Evolutionary conservation across 371 early-diverging fungal genomes (phyloP).

Genomic region (Rhizopus delemar): DNA sequence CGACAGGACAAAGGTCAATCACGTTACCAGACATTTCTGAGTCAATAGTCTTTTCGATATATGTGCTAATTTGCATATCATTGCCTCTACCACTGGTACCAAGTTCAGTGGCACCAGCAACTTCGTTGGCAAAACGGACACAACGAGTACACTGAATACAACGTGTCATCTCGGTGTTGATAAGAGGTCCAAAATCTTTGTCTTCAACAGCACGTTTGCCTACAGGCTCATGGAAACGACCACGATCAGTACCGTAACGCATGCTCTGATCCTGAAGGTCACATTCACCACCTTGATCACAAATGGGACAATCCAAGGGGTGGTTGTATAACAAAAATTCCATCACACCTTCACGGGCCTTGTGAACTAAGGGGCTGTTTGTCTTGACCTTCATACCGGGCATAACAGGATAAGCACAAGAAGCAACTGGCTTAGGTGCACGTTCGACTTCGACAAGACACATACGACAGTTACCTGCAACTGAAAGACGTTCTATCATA

Average conservation of each 20-base stretch:
- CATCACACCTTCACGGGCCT: constrained; percentile 98
- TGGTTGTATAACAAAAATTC: constrained; percentile 97
- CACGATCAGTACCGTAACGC: constrained; percentile 94
- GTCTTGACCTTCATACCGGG: constrained; percentile 98
- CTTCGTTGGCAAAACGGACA: constrained; percentile 97
- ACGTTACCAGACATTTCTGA: constrained; percentile 98
- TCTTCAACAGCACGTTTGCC: constrained; percentile 97
- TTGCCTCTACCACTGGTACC: constrained; percentile 97
- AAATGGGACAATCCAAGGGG: constrained; percentile 97
- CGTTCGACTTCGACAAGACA: constrained; percentile 96
- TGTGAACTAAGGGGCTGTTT: constrained; percentile 90
- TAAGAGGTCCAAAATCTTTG: constrained; percentile 95
- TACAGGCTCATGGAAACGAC: constrained; percentile 80
- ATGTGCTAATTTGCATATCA: constrained; percentile 97
- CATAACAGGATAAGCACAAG: constrained; percentile 96
- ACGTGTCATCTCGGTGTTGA: constrained; percentile 95
- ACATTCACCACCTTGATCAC: constrained; percentile 99
- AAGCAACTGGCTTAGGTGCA: constrained; percentile 94
- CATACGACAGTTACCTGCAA: constrained; percentile 99
- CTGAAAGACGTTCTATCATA: constrained; percentile 75
- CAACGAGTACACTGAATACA: constrained; percentile 99
- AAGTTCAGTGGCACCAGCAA: constrained; percentile 94
- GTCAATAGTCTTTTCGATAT: constrained; percentile 83
- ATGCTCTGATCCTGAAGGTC: constrained; percentile 97
- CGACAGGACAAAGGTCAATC: constrained; percentile 97